Evolutionary conservation across 257 asterid species (phyloP), one percentile per base, ranked within the genome.

Genomic region (Przewalskia tangutica): DNA sequence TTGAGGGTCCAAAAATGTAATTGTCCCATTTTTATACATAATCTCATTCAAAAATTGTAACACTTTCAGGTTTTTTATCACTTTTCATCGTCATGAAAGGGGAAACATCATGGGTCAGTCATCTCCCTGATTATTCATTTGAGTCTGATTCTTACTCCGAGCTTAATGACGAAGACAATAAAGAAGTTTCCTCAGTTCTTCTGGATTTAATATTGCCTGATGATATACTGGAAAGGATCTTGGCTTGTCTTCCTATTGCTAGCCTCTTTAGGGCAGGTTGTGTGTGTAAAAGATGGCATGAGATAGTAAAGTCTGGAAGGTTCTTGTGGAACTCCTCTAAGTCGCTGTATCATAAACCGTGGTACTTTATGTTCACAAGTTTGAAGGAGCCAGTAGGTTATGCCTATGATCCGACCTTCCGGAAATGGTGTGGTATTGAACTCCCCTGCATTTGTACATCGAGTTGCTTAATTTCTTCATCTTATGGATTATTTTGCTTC

Each of bases 81-180:
- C 76, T 79, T 66, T 27, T 60, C 83, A 59, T 34, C 56, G 32
- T 83, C 77, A 95, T 95, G 99, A 95, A 88, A 85, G 93, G 91
- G 46, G 93, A 92, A 82, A 85, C 91, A 32, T 94, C 97, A 23
- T 94, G 97, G 98, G 85, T 88, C 23, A 91, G 97, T 82, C 96
- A 95, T 82, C 89, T 89, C 84, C 81, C 71, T 34, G 87, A 87
- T 81, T 83, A 84, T 86, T 12, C 36, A 1, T 78, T 73, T 5
- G 89, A 81, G 83, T 83, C 86, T 7, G 88, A 88, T 60, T 64
- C 92, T 4, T 86, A 89, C 82, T 83, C 90, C 0, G 92, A 92
- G 64, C 85, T 70, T 48, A 85, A 88, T 53, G 92, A 89, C 6
- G 97, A 90, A 78, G 34, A 82, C 36, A 65, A 84, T 16, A 83